Evolutionary conservation across 2,329 filamentous ascomycete genomes (phyloP), one percentile per base, ranked within the genome.

Genomic region (Fusarium sp.): DNA sequence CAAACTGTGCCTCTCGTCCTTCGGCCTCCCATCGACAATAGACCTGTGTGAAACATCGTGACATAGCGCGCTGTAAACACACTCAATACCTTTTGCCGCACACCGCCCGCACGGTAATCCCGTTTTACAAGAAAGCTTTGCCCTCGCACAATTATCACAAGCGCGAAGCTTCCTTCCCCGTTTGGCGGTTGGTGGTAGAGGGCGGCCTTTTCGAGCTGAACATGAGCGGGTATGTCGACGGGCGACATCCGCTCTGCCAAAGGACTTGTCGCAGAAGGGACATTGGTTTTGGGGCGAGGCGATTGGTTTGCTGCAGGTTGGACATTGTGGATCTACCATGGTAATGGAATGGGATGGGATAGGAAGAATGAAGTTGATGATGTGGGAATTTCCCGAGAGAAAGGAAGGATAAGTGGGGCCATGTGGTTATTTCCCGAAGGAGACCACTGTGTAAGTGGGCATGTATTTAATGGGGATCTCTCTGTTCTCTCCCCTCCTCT

Each of bases 381-480:
- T 68, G 69, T 72, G 48, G 71, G 56, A 55, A 53, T 66, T 71
- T 42, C 43, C 69, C 69, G 66, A 57, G 23, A 18, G 11, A 5
- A 37, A 56, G 12, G 21, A 2, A 12, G 2, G 12, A 48, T 28
- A 63, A 63, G 62, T 58, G 66, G 66, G 21, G 32, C 20, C 0
- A 30, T 59, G 66, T 70, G 66, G 66, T 40, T 59, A 53, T 42
- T 69, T 66, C 55, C 66, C 66, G 66, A 23, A 4, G 25, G 16
- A 16, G 21, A 32, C n/a, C 49, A 42, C 13, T 3, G 20, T 2
- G 4, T 5, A 10, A 18, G 9, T 13, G 10, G 21, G 16, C 23
- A 43, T 41, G 4, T 65, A 56, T 47, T 57, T 41, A 56, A 46
- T 11, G 23, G 25, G 20, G 21, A 4, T 7, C 4, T 13, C 50